These are phyloP conservation scores for Rhynchosporium secalis DNA, from an alignment of 2,329 filamentous ascomycete species.

Conservation along the genomic window DNA sequence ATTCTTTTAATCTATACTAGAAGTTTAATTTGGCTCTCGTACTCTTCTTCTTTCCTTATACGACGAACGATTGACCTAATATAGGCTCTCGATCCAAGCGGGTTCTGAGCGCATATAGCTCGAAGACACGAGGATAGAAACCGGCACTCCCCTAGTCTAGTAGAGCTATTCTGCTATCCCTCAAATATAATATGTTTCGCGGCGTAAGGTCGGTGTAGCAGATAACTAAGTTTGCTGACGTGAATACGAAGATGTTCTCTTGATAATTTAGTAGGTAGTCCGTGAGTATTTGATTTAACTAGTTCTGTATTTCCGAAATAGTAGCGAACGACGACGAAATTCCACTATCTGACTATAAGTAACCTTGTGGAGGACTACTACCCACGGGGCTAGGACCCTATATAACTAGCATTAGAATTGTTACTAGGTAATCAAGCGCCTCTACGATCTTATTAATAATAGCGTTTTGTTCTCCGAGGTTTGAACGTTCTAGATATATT, in stretches of 20 bases:
- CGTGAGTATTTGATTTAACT: neutral
- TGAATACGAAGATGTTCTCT: neutral
- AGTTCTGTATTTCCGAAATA: neutral
- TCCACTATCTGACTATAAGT: neutral
- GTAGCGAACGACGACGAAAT: neutral
- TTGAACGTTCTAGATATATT: neutral
- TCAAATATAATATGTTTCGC: neutral
- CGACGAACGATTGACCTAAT: neutral
- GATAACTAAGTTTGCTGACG: neutral
- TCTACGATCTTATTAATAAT: neutral
- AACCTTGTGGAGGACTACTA: neutral
- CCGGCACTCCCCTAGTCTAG: neutral
- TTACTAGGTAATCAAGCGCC: neutral
- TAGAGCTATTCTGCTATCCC: neutral
- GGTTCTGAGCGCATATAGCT: neutral
- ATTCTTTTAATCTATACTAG: neutral
- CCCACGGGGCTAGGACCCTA: neutral
- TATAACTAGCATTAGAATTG: neutral
- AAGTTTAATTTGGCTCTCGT: neutral
- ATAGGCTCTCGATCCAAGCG: neutral
- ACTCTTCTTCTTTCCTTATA: neutral
- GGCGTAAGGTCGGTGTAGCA: constrained; percentile 1
- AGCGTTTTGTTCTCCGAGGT: neutral
- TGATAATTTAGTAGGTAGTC: neutral
- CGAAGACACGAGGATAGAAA: neutral